Evolutionary conservation across 768 basidiomycete genomes (phyloP), one percentile per base, ranked within the genome.

Genomic region (Boletus rufocinnamomeus): DNA sequence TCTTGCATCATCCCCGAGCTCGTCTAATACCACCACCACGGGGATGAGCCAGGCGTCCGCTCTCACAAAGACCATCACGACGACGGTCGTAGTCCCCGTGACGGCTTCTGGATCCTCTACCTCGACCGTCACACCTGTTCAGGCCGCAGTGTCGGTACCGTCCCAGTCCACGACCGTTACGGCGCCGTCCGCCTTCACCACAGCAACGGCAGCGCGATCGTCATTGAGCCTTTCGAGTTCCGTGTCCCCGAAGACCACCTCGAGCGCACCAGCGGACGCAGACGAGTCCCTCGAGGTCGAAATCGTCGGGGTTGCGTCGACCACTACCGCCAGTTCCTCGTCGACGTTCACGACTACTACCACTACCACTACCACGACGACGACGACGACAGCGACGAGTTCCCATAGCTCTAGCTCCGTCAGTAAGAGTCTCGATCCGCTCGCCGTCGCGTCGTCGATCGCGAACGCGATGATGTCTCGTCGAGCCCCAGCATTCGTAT

Each of bases 1-100:
- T 14, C 66, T 66, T 13, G 58, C 63, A 17, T 45, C 52, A 9
- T 50, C 55, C 25, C 28, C 58, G 16, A 55, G 46, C 11, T 19
- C 58, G 9, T 48, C 56, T 1, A 43, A 28, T 19, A n/a, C 25
- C 13, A 13, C 45, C 17, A 51, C 11, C 30, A 30, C 50, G 23
- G 54, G 37, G 45, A 21, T 6, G 1, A 40, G 53, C 6, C 57
- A 53, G 25, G 52, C 19, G 5, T 32, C 65, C 17, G 43, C 61
- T 16, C 7, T 67, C n/a, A 68, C 72, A 3, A 73, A 63, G 19
- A 71, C 71, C 25, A 43, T 69, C n/a, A 73, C 63, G 8, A 67
- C 65, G 23, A 73, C 69, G 21, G 50, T 71, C 16, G 32, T 62
- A 3, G 25, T 59, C 6, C 59, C 58, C 16, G 43, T 54, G 50